A percentile compares a stretch with the other conserved stretches of the same genome.
These are phyloP conservation scores for Nephelium lappaceum DNA, from an alignment of 345 rosid species.

Conservation along the genomic window DNA sequence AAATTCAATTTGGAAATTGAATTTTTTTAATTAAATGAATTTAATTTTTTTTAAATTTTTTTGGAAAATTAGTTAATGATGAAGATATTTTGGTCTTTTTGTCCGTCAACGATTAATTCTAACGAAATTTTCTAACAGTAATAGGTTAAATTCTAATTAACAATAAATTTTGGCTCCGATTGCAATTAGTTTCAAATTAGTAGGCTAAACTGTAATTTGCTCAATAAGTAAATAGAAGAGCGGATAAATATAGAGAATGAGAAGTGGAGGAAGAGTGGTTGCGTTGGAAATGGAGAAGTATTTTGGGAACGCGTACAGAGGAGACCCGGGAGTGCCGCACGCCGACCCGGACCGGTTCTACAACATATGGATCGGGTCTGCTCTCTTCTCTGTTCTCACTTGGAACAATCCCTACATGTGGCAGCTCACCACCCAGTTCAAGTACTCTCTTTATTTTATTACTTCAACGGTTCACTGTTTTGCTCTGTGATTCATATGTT, in stretches of 20 bases:
- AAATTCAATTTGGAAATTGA: no score
- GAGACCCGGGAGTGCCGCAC: slow-evolving; percentile 96
- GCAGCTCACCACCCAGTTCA: slow-evolving; percentile 77
- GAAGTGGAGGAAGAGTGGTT: background rate
- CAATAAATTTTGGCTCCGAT: no score
- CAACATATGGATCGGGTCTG: slow-evolving; percentile 88
- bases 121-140: no score
- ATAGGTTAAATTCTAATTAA: no score
- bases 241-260: background rate
- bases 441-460: slow-evolving; percentile 36
- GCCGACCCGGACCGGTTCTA: slow-evolving; percentile 65
- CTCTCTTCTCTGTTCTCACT: slow-evolving; percentile 65
- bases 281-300: slow-evolving; percentile 74
- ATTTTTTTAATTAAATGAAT: no score
- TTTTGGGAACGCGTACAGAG: slow-evolving; percentile 88
- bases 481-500: background rate
- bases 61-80: no score
- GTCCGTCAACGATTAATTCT: no score
- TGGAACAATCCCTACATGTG: slow-evolving; percentile 79
- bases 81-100: no score
- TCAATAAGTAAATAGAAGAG: background rate
- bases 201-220: no score
- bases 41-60: no score
- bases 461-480: background rate
- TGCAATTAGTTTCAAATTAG: no score